Conservation (phyloP, 2,329 filamentous ascomycete genomes). For the Apiospora hydei region DNA sequence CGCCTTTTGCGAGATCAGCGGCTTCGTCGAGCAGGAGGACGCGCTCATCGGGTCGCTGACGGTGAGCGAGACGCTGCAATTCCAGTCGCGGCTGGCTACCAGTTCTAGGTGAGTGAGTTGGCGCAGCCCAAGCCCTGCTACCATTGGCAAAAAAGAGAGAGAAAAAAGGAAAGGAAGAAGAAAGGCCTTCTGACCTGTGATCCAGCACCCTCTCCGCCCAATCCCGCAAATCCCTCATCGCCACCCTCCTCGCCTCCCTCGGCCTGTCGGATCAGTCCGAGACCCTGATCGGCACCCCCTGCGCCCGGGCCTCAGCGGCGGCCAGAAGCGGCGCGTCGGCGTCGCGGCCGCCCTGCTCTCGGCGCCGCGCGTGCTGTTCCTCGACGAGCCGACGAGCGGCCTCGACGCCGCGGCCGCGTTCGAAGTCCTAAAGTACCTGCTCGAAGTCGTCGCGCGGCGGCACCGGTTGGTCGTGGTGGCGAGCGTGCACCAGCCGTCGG, state of each 20-base stretch:
- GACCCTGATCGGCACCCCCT: slow-evolving; percentile 84
- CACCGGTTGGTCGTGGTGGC: slow-evolving; percentile 80
- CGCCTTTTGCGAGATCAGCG: slow-evolving; percentile 70
- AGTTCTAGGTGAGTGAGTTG: slow-evolving; percentile 62
- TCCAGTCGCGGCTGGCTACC: slow-evolving; percentile 72
- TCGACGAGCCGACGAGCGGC: slow-evolving; percentile 86
- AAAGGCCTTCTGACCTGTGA: too few relatives aligned
- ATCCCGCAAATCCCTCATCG: slow-evolving; percentile 69
- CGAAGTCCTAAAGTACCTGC: slow-evolving; percentile 79
- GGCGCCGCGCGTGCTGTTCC: slow-evolving; percentile 79
- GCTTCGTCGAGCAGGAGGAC: slow-evolving; percentile 90
- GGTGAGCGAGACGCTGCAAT: slow-evolving; percentile 79
- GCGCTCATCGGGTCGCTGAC: slow-evolving; percentile 82
- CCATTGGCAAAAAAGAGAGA: too few relatives aligned
- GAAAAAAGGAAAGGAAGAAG: too few relatives aligned
- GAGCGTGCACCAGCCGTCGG: slow-evolving; percentile 87
- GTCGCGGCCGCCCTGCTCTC: slow-evolving; percentile 85
- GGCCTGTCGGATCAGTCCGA: slow-evolving; percentile 74
- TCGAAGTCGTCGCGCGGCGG: slow-evolving; percentile 64
- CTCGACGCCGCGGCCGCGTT: slow-evolving; percentile 79
- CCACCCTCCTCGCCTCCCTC: slow-evolving; percentile 73
- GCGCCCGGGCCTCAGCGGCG: slow-evolving; percentile 82
- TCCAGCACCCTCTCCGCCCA: slow-evolving; percentile 49
- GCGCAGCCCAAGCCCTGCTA: too few relatives aligned
- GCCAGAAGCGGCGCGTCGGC: slow-evolving; percentile 82